Base-by-base conservation (phyloP, 345 rosid genomes). In the Salix dunnii region DNA sequence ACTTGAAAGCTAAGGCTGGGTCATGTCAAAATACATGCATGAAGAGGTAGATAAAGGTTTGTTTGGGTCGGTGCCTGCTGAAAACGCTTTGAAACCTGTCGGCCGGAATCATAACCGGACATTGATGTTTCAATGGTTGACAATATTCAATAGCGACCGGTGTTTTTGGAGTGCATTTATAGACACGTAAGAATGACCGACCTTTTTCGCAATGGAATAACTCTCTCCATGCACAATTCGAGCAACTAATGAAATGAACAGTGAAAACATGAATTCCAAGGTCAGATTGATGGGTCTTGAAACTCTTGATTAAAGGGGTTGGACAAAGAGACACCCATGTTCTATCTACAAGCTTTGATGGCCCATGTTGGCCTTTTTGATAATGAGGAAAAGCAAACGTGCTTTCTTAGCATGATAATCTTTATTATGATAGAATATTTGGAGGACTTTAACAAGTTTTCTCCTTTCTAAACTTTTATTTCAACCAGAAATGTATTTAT, bases 291-390 rank as follows among this genome's bases (percentile, higher is more conserved):
- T 67, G 70, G 46, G 27, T 17, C 42, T 69, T 81, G 68, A 63
- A 72, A 53, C 38, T 80, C 51, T 83, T 72, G 74, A 84, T 78
- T 74, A 84, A 80, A 77, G 80, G 65, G 11, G 21, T 42, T 63
- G 77, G 82, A 72, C 82, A 79, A 76, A 83, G 77, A 71, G 82
- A 78, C 82, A 81, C 64, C 76, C 77, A 72, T 83, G 85, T 78
- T 63, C 61, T 69, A 63, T 75, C 76, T 71, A 51, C 61, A 60
- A 72, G 61, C 83, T 83, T 77, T 76, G 43, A 76, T 61, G 85
- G 79, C 60, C 83, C 85, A 75, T 76, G 79, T 55, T 82, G 70
- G 30, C 81, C 76, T 73, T 82, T 75, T 35, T 36, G 70, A 72
- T 78, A 28, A 63, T 76, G 68, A 76, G 2, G 65, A 83, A 60